Percentiles rank a stretch among this genome's conserved stretches.
These are phyloP conservation scores for Neurospora sublineolata DNA, from an alignment of 495 filamentous ascomycete genomes.

Conservation along the genomic window DNA sequence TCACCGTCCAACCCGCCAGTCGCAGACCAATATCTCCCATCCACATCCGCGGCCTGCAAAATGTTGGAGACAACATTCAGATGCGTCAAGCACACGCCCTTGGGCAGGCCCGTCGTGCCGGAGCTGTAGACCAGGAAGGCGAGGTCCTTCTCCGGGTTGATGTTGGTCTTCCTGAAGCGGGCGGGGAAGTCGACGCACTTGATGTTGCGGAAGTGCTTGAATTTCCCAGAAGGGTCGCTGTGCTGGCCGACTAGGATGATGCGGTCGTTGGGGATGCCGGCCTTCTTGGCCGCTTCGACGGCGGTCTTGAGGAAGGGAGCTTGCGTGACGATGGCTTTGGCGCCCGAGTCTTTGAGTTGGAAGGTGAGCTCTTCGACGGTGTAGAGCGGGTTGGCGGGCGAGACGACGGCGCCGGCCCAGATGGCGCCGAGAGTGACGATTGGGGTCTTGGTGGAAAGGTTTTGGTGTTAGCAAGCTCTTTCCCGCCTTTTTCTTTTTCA, in stretches of 20 bases:
- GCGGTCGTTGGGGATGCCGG: constrained; percentile 50
- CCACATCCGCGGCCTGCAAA: constrained; percentile 39
- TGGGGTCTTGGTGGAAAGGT: constrained; percentile 39
- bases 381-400: constrained; percentile 81
- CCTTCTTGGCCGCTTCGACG: constrained; percentile 52
- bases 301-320: constrained; percentile 49
- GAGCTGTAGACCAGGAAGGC: constrained; percentile 70
- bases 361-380: constrained; percentile 77
- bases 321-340: constrained; percentile 66
- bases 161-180: constrained; percentile 12
- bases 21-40: constrained; percentile 48
- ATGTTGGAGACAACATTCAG: constrained; percentile 67
- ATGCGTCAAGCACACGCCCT: constrained; percentile 87
- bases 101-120: constrained; percentile 86
- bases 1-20: constrained; percentile 48
- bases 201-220: constrained; percentile 71
- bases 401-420: constrained; percentile 74
- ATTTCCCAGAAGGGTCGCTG: constrained; percentile 43
- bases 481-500: not conserved
- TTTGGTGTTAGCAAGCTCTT: not conserved
- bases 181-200: constrained; percentile 42
- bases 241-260: constrained; percentile 74
- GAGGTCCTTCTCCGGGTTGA: constrained; percentile 46
- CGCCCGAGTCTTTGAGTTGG: constrained; percentile 72
- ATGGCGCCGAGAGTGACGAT: constrained; percentile 65